Evolutionary conservation across 352 stramenopile genomes (phyloP).

Genomic region (Phytophthora uliginosa): DNA sequence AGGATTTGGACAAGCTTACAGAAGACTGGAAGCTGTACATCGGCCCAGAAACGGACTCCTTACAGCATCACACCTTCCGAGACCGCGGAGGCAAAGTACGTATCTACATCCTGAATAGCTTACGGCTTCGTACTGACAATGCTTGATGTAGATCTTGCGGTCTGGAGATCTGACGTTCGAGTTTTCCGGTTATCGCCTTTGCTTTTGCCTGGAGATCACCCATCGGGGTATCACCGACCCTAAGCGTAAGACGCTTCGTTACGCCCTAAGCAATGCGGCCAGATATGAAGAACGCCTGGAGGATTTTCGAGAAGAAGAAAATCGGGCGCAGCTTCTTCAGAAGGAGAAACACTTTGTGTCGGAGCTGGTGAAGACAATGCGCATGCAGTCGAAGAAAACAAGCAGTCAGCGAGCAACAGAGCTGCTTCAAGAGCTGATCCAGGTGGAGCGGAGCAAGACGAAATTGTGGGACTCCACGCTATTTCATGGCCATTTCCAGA

Average conservation of each 20-base stretch:
- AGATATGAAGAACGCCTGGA: slow-evolving; percentile 64
- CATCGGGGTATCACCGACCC: slow-evolving; percentile 9
- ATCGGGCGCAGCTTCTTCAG: slow-evolving; percentile 48
- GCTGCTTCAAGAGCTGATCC: slow-evolving; percentile 71
- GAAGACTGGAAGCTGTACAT: slow-evolving; percentile 56
- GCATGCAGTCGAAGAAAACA: slow-evolving; percentile 71
- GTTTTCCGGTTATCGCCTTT: slow-evolving; percentile 68
- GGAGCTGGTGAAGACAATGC: slow-evolving; percentile 77
- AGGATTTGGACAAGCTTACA: slow-evolving; percentile 7
- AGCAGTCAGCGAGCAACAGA: slow-evolving; percentile 64
- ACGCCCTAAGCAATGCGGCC: slow-evolving; percentile 16
- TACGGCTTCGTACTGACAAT: not conserved
- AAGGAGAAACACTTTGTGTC: slow-evolving; percentile 77
- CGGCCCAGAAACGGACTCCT: slow-evolving; percentile 65
- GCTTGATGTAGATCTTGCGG: slow-evolving; percentile 30
- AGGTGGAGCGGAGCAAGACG: slow-evolving; percentile 63
- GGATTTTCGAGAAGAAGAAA: slow-evolving; percentile 79
- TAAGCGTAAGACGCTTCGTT: slow-evolving; percentile 23
- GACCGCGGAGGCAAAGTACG: slow-evolving; percentile 56
- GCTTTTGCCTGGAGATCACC: slow-evolving; percentile 69
- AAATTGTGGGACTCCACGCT: slow-evolving; percentile 77
- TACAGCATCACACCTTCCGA: slow-evolving; percentile 56
- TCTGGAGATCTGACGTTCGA: slow-evolving; percentile 53
- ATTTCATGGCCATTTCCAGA: slow-evolving; percentile 74
- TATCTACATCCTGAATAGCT: not conserved